These are phyloP conservation scores for Penicillium sp. DNA, from an alignment of 2,329 filamentous ascomycete genomes.

Conservation along the genomic window DNA sequence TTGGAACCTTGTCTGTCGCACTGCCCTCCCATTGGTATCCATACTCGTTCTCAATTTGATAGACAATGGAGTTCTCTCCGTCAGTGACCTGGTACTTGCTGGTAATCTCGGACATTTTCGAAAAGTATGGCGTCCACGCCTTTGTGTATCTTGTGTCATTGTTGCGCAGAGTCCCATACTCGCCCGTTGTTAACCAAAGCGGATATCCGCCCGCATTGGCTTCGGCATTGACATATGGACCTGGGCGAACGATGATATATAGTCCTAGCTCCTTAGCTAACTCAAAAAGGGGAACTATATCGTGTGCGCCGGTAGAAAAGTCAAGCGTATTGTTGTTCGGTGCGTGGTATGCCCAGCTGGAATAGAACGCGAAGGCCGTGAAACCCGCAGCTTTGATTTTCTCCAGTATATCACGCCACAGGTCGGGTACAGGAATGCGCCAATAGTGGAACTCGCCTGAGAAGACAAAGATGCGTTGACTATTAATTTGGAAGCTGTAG, in stretches of 20 bases:
- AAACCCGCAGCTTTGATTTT: conserved; percentile 58
- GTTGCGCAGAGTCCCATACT: conserved; percentile 40
- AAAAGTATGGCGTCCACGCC: conserved; percentile 38
- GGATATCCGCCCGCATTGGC: conserved; percentile 66
- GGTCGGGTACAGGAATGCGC: conserved; percentile 54
- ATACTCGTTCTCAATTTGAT: conserved; percentile 43
- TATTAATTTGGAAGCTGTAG: conserved; percentile 58
- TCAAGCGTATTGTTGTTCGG: conserved; percentile 52
- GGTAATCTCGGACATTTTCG: conserved; percentile 34
- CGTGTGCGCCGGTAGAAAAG: conserved; percentile 58
- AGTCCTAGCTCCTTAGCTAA: conserved; percentile 59
- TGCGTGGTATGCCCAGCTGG: conserved; percentile 55
- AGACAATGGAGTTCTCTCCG: conserved; percentile 32
- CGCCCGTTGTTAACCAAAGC: conserved; percentile 64
- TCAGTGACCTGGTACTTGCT: conserved; percentile 36
- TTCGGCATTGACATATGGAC: conserved; percentile 68
- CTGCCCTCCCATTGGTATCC: conserved; percentile 43
- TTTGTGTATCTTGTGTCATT: conserved; percentile 36
- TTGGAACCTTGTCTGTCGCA: conserved; percentile 48
- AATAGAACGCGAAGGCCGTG: conserved; percentile 54
- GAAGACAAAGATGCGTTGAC: conserved; percentile 57
- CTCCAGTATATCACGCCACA: conserved; percentile 57
- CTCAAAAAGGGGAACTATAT: conserved; percentile 58
- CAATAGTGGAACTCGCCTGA: conserved; percentile 61
- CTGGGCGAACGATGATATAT: conserved; percentile 61